A percentile compares a stretch with the other conserved stretches of the same genome.
Evolutionary conservation across 2,329 filamentous ascomycete genomes (phyloP).

Genomic region (Stenocarpella maydis): DNA sequence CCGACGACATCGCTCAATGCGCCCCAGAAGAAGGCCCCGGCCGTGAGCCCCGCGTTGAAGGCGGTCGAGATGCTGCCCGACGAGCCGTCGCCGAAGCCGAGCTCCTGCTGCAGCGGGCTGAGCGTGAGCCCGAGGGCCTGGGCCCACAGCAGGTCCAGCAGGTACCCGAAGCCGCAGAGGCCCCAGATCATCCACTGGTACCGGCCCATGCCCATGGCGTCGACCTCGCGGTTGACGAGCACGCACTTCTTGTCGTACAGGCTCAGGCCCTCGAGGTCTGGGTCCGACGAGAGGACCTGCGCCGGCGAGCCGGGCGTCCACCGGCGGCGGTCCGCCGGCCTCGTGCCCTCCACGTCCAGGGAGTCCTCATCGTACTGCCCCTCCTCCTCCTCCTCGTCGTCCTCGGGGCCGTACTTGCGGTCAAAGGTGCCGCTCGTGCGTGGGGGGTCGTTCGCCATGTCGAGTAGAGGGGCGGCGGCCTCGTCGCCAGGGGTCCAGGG

Average conservation of each 20-base stretch:
- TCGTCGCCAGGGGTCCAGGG: constrained; percentile 26
- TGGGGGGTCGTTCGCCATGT: constrained; percentile 27
- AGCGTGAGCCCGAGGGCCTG: constrained; percentile 65
- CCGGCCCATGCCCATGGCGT: constrained; percentile 59
- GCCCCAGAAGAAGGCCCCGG: constrained; percentile 64
- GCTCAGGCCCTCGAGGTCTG: constrained; percentile 30
- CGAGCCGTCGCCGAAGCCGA: constrained; percentile 54
- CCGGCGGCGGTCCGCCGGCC: constrained; percentile 13
- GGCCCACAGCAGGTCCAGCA: constrained; percentile 65
- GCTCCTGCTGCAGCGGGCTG: constrained; percentile 62
- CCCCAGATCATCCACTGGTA: constrained; percentile 63
- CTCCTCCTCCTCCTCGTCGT: background rate
- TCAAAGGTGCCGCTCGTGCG: constrained; percentile 21
- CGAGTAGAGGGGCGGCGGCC: constrained; percentile 27
- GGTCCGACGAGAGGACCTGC: constrained; percentile 22
- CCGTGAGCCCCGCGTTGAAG: constrained; percentile 62
- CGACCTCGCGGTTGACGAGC: constrained; percentile 52
- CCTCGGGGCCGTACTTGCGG: constrained; percentile 21
- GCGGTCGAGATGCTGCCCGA: constrained; percentile 60
- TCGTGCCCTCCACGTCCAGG: constrained; percentile 1
- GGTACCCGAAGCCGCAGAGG: constrained; percentile 62
- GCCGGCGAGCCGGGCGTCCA: constrained; percentile 22
- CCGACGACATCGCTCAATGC: constrained; percentile 60
- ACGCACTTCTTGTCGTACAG: constrained; percentile 34
- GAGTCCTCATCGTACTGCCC: background rate